phyloP scores from a whole-genome alignment of 148 eudicot genomes.

The Oxyria digyna region DNA sequence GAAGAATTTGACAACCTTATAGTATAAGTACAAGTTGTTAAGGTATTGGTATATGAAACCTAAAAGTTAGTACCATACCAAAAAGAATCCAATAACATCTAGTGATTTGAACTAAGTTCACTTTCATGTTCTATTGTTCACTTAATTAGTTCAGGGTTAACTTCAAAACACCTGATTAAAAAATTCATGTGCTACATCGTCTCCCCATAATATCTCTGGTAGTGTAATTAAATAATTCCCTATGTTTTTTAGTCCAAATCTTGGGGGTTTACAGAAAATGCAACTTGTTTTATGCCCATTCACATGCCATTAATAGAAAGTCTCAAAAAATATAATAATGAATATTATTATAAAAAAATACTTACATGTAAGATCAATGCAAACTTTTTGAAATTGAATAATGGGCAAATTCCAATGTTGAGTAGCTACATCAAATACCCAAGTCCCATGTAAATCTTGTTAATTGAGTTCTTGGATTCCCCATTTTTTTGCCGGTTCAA shows the following conservation, averaged over 20 bases:
- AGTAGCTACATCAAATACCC: background rate
- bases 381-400: background rate
- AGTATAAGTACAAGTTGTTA: background rate
- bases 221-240: background rate
- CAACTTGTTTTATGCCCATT: background rate
- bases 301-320: constrained; percentile 3
- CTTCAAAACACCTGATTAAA: background rate
- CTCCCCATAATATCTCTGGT: background rate
- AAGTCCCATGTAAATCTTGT: background rate
- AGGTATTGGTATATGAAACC: background rate
- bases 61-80: background rate
- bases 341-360: too few species aligned
- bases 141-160: background rate
- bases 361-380: background rate
- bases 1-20: background rate
- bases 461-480: background rate
- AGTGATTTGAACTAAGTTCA: background rate
- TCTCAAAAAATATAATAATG: background rate
- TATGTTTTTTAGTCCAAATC: background rate
- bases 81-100: background rate
- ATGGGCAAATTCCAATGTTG: background rate
- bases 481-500: background rate
- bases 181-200: background rate
- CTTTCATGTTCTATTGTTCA: background rate
- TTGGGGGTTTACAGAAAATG: background rate